A percentile compares a stretch with the other conserved stretches of the same genome.
phyloP scores from a whole-genome alignment of 2,329 filamentous ascomycete species.

The Diaporthe sp. region DNA sequence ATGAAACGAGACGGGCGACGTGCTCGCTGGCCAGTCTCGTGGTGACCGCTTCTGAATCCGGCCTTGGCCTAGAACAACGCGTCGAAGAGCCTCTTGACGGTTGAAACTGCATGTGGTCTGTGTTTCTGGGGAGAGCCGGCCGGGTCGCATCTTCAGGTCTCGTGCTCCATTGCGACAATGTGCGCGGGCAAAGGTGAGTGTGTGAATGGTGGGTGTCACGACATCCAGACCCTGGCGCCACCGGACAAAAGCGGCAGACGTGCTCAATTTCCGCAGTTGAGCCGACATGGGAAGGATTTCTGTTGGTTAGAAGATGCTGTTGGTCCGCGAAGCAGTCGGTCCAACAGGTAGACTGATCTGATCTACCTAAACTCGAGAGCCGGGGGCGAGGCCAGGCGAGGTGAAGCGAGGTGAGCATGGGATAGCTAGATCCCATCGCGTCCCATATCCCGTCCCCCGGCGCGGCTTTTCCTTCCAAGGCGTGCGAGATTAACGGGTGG shows the following conservation, averaged over 20 bases:
- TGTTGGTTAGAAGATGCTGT: background rate
- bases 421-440: background rate
- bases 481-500: background rate
- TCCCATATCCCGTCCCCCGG: background rate
- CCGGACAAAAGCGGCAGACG: background rate
- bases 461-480: background rate
- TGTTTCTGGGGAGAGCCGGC: conserved; percentile 17
- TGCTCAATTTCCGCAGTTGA: conserved; percentile 26
- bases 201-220: background rate
- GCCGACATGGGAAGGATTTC: conserved; percentile 6
- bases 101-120: conserved; percentile 16
- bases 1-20: conserved; percentile 6
- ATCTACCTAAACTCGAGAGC: background rate
- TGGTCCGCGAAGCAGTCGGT: background rate
- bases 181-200: background rate
- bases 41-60: conserved; percentile 20
- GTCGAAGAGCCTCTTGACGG: background rate
- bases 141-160: conserved; percentile 1
- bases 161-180: background rate
- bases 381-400: background rate
- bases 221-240: background rate
- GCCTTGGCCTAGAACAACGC: conserved; percentile 5
- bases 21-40: background rate
- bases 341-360: background rate
- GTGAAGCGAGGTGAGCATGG: conserved; percentile 4